Evolutionary conservation across 2,329 filamentous ascomycete genomes (phyloP).

Genomic region (Phyllosticta citriasiana): DNA sequence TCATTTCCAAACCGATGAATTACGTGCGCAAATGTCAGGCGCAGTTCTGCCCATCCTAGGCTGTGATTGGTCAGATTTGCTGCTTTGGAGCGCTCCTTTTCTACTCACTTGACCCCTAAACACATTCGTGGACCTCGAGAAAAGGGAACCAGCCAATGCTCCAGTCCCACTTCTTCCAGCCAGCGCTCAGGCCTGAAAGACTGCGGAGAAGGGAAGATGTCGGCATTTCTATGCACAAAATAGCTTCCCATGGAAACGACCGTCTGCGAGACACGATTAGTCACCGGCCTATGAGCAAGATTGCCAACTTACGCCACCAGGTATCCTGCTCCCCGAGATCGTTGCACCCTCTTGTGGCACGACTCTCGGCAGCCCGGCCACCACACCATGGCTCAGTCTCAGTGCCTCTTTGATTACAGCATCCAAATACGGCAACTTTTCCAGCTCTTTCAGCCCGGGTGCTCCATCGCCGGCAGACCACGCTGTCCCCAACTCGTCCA

Average conservation of each 20-base stretch:
- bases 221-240: slow-evolving; percentile 20
- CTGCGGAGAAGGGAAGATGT: slow-evolving; percentile 19
- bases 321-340: slow-evolving; percentile 16
- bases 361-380: slow-evolving; percentile 18
- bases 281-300: neutral
- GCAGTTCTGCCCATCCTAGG: slow-evolving; percentile 14
- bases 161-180: slow-evolving; percentile 14
- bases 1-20: slow-evolving; percentile 3
- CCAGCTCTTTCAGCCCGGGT: slow-evolving; percentile 18
- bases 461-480: slow-evolving; percentile 17
- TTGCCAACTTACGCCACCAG: slow-evolving; percentile 15
- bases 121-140: slow-evolving; percentile 23
- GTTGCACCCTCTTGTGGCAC: slow-evolving; percentile 17
- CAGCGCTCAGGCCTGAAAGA: slow-evolving; percentile 16
- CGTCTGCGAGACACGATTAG: slow-evolving; percentile 15
- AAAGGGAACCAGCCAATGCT: slow-evolving; percentile 21
- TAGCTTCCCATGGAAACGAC: slow-evolving; percentile 14
- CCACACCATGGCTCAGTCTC: slow-evolving; percentile 27
- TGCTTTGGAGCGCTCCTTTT: neutral
- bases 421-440: slow-evolving; percentile 25
- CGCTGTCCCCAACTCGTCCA: slow-evolving; percentile 26
- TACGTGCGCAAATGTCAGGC: slow-evolving; percentile 12
- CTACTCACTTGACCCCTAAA: slow-evolving; percentile 21
- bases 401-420: slow-evolving; percentile 33
- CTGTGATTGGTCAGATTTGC: slow-evolving; percentile 5